A percentile compares a stretch with the other conserved stretches of the same genome.
phyloP scores from a whole-genome alignment of 1,139 yeast genomes.

The Blastobotrys raffinosifermentans region DNA sequence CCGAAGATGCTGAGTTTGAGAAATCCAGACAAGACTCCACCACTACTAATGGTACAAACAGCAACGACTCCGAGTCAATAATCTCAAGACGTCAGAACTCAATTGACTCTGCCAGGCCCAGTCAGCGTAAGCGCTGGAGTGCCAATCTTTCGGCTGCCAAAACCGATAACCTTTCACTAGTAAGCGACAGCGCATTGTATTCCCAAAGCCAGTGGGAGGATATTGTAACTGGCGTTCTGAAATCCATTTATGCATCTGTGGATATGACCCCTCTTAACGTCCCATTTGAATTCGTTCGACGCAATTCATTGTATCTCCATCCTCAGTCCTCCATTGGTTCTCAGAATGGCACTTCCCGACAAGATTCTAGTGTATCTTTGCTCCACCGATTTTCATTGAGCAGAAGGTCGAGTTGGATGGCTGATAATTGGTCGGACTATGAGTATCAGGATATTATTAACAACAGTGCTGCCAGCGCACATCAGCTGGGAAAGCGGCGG shows the following conservation, averaged over 20 bases:
- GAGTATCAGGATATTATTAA: slow-evolving; percentile 22
- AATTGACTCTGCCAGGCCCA: slow-evolving; percentile 10
- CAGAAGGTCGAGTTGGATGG: slow-evolving; percentile 24
- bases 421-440: slow-evolving; percentile 23
- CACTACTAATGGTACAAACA: neutral
- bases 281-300: slow-evolving; percentile 12
- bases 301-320: slow-evolving; percentile 14
- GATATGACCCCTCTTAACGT: slow-evolving; percentile 26
- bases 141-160: slow-evolving; percentile 11
- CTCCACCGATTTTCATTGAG: slow-evolving; percentile 14
- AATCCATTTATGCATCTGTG: slow-evolving; percentile 27
- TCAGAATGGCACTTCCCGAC: slow-evolving; percentile 5
- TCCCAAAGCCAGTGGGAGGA: slow-evolving; percentile 26
- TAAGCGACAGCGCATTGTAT: slow-evolving; percentile 16
- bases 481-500: slow-evolving; percentile 12
- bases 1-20: slow-evolving; percentile 11
- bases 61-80: slow-evolving; percentile 7
- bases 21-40: slow-evolving; percentile 2
- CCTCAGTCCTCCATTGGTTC: slow-evolving; percentile 18
- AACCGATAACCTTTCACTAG: slow-evolving; percentile 17
- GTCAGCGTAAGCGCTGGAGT: slow-evolving; percentile 19
- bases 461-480: slow-evolving; percentile 8
- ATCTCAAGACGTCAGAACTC: slow-evolving; percentile 9
- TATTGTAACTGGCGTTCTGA: slow-evolving; percentile 20
- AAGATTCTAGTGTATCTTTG: slow-evolving; percentile 10